These are phyloP conservation scores for Phytophthora ramorum DNA, from an alignment of 352 stramenopile genomes.

Conservation along the genomic window DNA sequence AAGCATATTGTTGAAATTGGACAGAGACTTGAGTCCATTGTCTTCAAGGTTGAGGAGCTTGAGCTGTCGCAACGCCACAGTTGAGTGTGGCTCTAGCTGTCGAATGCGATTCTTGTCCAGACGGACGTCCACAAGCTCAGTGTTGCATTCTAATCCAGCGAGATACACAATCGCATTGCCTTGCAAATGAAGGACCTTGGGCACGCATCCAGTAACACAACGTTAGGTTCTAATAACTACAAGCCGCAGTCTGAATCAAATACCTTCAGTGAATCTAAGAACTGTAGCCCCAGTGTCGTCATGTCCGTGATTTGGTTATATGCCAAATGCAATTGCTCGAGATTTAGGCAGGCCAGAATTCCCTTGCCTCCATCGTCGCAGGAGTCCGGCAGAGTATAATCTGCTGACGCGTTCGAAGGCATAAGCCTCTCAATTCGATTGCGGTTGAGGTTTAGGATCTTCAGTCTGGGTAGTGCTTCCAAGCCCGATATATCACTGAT, in stretches of 20 bases:
- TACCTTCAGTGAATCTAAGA: slow-evolving; percentile 73
- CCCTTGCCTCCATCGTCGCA: slow-evolving; percentile 49
- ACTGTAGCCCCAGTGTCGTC: slow-evolving; percentile 67
- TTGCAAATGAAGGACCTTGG: slow-evolving; percentile 75
- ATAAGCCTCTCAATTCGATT: slow-evolving; percentile 77
- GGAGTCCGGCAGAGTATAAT: slow-evolving; percentile 36
- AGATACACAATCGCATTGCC: slow-evolving; percentile 83
- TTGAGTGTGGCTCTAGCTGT: slow-evolving; percentile 69
- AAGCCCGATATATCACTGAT: slow-evolving; percentile 79
- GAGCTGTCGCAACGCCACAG: slow-evolving; percentile 55
- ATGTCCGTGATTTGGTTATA: slow-evolving; percentile 89
- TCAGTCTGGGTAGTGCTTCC: slow-evolving; percentile 65
- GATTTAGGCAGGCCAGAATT: slow-evolving; percentile 63
- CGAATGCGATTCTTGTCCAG: slow-evolving; percentile 89
- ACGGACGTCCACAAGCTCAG: slow-evolving; percentile 70
- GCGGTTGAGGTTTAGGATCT: slow-evolving; percentile 73
- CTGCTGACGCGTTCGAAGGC: slow-evolving; percentile 17
- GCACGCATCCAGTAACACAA: background rate
- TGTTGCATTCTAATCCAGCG: slow-evolving; percentile 64
- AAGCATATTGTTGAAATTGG: slow-evolving; percentile 69
- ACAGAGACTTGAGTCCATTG: slow-evolving; percentile 79
- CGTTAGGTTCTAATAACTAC: background rate
- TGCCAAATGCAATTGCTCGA: slow-evolving; percentile 76
- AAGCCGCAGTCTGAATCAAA: background rate
- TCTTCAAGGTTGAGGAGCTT: slow-evolving; percentile 76